phyloP scores from a whole-genome alignment of 169 alveolate species.

The Eimeria falciformis region DNA sequence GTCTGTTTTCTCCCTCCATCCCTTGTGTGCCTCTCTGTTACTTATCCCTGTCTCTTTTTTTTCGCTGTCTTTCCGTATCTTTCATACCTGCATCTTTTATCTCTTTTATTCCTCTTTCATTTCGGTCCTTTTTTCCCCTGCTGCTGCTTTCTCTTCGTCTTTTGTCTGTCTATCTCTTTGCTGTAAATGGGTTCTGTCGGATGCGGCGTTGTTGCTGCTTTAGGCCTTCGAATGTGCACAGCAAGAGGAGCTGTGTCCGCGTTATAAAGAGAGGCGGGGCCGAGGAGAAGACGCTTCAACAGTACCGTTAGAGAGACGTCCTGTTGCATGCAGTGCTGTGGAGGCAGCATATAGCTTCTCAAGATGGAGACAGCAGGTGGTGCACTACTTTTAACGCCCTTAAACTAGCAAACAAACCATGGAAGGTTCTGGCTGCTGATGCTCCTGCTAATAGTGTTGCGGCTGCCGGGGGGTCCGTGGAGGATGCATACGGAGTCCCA shows the following conservation, averaged over 20 bases:
- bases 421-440: constrained; percentile 4
- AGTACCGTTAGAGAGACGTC: neutral
- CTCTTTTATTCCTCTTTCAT: neutral
- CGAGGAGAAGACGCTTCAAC: neutral
- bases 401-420: constrained; percentile 13
- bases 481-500: too few species aligned
- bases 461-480: neutral
- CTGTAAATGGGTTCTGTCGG: too few species aligned
- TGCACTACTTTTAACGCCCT: constrained; percentile 1
- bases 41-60: neutral
- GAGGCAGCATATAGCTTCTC: constrained; percentile 46
- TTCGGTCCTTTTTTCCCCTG: neutral
- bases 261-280: neutral
- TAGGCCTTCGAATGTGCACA: constrained; percentile 45
- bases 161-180: too few species aligned
- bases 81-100: too few species aligned
- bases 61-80: neutral
- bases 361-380: constrained; percentile 13
- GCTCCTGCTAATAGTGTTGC: constrained; percentile 14
- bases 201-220: constrained; percentile 14
- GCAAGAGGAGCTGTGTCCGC: constrained; percentile 4
- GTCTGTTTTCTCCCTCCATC: too few species aligned
- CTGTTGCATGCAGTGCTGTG: constrained; percentile 30
- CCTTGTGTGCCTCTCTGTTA: neutral
- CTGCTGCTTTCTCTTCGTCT: neutral